A percentile compares a stretch with the other conserved stretches of the same genome.
phyloP scores from a whole-genome alignment of 2,329 filamentous ascomycete species.

The Leptographium radiaticola region DNA sequence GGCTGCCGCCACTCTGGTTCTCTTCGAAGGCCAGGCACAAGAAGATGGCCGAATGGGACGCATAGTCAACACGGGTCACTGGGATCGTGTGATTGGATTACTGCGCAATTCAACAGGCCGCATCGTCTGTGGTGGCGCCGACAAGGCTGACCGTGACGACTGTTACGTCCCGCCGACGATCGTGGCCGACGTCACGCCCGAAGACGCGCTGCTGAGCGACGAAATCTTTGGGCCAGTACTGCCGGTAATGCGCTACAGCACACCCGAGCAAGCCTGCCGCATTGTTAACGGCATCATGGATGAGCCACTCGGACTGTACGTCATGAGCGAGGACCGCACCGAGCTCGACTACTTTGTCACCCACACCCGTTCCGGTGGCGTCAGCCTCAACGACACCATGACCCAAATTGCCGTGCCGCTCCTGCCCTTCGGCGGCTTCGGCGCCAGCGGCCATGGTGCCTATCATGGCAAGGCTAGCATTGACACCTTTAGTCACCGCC shows the following conservation, averaged over 20 bases:
- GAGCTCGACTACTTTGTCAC: conserved; percentile 23
- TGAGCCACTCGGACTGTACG: conserved; percentile 27
- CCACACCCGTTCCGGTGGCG: conserved; percentile 32
- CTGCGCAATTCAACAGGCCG: conserved; percentile 23
- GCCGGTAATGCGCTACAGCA: conserved; percentile 22
- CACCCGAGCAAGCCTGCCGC: conserved; percentile 17
- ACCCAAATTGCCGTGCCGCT: conserved; percentile 28
- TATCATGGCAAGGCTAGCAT: conserved; percentile 35
- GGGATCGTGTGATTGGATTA: conserved; percentile 24
- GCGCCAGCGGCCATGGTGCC: conserved; percentile 14
- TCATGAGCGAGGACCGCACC: conserved; percentile 21
- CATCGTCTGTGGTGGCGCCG: conserved; percentile 11
- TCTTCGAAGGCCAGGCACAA: conserved; percentile 13
- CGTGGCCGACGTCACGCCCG: conserved; percentile 21
- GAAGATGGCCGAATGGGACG: conserved; percentile 13
- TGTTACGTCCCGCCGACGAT: conserved; percentile 24
- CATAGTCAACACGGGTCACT: conserved; percentile 30
- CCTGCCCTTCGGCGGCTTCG: conserved; percentile 36
- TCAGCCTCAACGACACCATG: conserved; percentile 35
- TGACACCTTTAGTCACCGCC: conserved; percentile 27
- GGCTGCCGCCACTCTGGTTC: conserved; percentile 20
- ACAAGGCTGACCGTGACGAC: conserved; percentile 13
- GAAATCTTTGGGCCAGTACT: conserved; percentile 32
- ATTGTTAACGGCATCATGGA: conserved; percentile 14
- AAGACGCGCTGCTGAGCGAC: conserved; percentile 27